Percentiles rank a stretch among this genome's conserved stretches.
Evolutionary conservation across 495 filamentous ascomycete genomes (phyloP).

Genomic region (Hyaloscypha hepaticicola): DNA sequence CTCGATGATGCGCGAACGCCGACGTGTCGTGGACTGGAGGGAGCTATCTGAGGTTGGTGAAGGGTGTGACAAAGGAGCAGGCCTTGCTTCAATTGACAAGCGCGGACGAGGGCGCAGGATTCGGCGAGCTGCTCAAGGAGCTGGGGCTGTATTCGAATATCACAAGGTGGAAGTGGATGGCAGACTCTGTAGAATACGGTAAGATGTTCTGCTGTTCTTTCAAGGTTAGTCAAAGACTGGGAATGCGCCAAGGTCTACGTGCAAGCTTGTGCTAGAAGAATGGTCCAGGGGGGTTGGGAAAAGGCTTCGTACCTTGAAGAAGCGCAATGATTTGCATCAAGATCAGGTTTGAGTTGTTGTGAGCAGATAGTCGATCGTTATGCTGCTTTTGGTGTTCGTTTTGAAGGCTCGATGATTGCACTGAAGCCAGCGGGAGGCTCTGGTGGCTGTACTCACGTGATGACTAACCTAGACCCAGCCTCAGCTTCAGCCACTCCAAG

Average conservation of each 20-base stretch:
- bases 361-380: background rate
- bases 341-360: background rate
- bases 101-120: background rate
- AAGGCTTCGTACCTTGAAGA: background rate
- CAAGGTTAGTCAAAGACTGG: background rate
- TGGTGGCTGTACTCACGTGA: too few relatives aligned
- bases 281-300: background rate
- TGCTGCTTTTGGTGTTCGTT: background rate
- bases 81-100: background rate
- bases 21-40: background rate
- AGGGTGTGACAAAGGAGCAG: background rate
- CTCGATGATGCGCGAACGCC: constrained; percentile 16
- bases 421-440: too few relatives aligned
- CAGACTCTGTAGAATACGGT: background rate
- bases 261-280: background rate
- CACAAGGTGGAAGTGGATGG: background rate
- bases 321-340: background rate
- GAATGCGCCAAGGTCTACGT: background rate
- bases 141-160: constrained; percentile 1
- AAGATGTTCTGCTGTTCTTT: background rate
- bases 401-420: background rate
- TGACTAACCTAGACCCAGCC: too few relatives aligned
- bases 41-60: background rate
- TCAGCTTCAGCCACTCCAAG: too few relatives aligned
- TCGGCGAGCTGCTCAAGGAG: background rate